Evolutionary conservation across 2,329 filamentous ascomycete genomes (phyloP), one percentile per base, ranked within the genome.

Genomic region (Venturia nashicola): DNA sequence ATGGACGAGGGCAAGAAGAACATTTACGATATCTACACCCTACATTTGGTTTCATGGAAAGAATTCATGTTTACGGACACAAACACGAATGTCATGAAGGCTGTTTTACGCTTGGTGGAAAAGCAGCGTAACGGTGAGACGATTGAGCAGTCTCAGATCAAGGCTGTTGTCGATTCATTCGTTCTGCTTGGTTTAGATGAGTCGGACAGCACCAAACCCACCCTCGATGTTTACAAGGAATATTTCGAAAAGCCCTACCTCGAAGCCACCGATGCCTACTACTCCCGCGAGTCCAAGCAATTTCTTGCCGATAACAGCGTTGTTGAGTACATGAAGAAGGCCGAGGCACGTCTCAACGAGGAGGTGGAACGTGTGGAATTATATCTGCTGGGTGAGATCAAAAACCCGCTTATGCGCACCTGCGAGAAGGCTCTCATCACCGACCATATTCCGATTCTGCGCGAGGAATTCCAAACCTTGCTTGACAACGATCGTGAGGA

Each of bases 281-380:
- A 99, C 75, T 83, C 91, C 69, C 86, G 88, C 57, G 95, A 99
- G 75, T 97, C 94, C 23, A 90, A 91, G 70, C 88, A 91, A 67
- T 99, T 99, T 72, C 86, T 99, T 42, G 90, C 91, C 12, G 93
- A 97, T 75, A 99, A 99, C 74, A 96, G 89, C 67, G 91, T 99
- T 4, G 92, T 99, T 42, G 94, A 99, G 73, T 99, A 97, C 77
- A 97, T 99, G 94, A 97, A 97, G 81, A 99, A 99, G 83, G 95
- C 94, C 0, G 93, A 97, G 77, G 78, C 85, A 51, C 87, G 94
- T 40, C 78, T 99, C 66, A 85, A 90, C 8, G 94, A 99, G 76
- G 94, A 99, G 76, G 94, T 96, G 77, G 90, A 93, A 72, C 90
- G 94, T 34, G 94, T 99, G 11, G 86, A 86, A 68, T 85, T 97